Conservation (phyloP, 2,329 filamentous ascomycete species). For the Stachybotrys echinatus region DNA sequence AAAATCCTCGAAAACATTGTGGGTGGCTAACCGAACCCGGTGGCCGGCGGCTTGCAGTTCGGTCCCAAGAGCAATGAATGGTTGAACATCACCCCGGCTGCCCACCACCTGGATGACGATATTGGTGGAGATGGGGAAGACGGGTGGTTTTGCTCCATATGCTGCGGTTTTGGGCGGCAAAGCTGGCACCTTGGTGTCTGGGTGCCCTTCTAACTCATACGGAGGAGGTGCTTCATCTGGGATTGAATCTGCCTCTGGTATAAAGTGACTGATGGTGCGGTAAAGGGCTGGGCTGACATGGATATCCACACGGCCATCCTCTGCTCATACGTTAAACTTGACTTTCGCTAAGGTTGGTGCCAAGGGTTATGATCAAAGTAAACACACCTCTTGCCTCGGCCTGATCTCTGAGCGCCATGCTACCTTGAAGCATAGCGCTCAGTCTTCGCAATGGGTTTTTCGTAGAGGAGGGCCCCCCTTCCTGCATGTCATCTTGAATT, state of each 20-base stretch:
- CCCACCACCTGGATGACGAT: conserved; percentile 80
- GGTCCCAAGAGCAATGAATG: conserved; percentile 68
- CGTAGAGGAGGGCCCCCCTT: neutral
- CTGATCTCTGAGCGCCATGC: neutral
- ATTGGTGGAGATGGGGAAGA: conserved; percentile 42
- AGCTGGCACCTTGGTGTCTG: neutral
- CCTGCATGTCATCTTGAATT: neutral
- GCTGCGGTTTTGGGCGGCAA: neutral
- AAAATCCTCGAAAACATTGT: neutral
- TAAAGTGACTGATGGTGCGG: neutral
- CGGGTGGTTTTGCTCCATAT: neutral
- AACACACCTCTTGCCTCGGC: neutral
- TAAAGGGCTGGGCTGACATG: neutral
- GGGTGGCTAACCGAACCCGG: neutral
- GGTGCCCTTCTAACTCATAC: neutral
- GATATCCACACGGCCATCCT: neutral
- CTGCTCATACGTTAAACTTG: neutral
- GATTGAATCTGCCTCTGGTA: neutral
- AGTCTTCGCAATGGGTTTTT: neutral
- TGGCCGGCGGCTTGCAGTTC: conserved; percentile 44
- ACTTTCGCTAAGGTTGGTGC: neutral
- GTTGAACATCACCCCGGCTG: conserved; percentile 69
- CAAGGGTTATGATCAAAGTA: neutral
- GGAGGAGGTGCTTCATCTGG: neutral
- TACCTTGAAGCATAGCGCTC: neutral